Conservation (phyloP, 306 rosid genomes). For the Oxytropis ochrocephala region DNA sequence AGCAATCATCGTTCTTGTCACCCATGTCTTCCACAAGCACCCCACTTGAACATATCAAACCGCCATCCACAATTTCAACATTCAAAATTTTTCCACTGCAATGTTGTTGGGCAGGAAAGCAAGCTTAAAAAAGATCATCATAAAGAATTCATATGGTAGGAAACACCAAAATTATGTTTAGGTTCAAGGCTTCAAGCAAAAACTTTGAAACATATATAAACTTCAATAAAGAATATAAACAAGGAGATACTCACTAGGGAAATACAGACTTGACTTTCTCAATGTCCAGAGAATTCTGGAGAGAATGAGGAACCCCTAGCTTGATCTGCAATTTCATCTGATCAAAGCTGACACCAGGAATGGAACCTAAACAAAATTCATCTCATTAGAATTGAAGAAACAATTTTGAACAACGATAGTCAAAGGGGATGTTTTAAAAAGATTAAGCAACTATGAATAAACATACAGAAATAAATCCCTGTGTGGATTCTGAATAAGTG, state of each 20-base stretch:
- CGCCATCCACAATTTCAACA: slow-evolving; percentile 89
- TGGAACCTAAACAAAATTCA: slow-evolving; percentile 53
- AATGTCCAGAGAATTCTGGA: slow-evolving; percentile 65
- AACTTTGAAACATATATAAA: background rate
- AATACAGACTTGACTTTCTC: slow-evolving; percentile 84
- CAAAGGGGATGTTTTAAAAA: background rate
- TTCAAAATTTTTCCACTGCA: slow-evolving; percentile 82
- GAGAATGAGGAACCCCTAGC: slow-evolving; percentile 83
- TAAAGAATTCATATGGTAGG: background rate
- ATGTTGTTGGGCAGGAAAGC: background rate
- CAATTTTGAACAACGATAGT: background rate
- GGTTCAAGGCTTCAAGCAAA: slow-evolving; percentile 1
- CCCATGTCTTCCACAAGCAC: slow-evolving; percentile 96
- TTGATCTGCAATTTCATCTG: slow-evolving; percentile 91
- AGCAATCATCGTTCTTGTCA: slow-evolving; percentile 92
- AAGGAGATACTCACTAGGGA: slow-evolving; percentile 74
- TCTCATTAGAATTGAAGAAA: slow-evolving; percentile 17
- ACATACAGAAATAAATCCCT: background rate
- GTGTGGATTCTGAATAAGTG: background rate
- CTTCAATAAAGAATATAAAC: background rate
- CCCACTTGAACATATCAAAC: slow-evolving; percentile 93
- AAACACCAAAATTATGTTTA: slow-evolving; percentile 11
- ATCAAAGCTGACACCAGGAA: slow-evolving; percentile 80
- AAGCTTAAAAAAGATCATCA: background rate
- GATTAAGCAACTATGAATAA: background rate